Percentiles rank a stretch among this genome's conserved stretches.
These are phyloP conservation scores for Penicillium desertorum DNA, from an alignment of 495 filamentous ascomycete species.

Conservation along the genomic window DNA sequence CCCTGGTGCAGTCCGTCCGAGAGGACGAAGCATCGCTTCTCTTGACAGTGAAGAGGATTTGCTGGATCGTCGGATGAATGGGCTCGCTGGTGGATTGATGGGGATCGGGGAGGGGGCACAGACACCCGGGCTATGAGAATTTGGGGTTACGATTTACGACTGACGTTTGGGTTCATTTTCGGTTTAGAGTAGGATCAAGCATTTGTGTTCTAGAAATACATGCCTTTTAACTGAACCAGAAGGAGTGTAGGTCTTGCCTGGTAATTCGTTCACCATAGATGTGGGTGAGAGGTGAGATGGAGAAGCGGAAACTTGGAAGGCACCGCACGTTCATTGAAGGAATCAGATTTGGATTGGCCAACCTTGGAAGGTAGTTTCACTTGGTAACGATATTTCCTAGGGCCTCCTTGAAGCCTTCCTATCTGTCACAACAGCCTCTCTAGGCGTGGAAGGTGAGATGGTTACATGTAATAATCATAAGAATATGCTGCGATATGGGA, in stretches of 20 bases:
- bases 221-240: background rate
- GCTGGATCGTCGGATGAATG: conserved; percentile 80
- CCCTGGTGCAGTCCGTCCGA: conserved; percentile 23
- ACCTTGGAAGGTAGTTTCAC: no score
- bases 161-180: background rate
- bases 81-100: conserved; percentile 75
- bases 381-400: no score
- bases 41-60: conserved; percentile 83
- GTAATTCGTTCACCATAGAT: no score
- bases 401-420: no score
- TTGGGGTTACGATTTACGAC: conserved; percentile 18
- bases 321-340: no score
- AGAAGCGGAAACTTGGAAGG: no score
- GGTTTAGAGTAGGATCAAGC: background rate
- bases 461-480: background rate
- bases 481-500: no score
- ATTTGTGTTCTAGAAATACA: background rate
- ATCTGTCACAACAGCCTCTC: no score
- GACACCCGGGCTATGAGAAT: conserved; percentile 31
- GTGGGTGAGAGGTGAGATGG: no score
- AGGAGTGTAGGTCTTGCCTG: no score
- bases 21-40: conserved; percentile 64
- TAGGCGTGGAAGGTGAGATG: background rate
- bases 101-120: conserved; percentile 53
- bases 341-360: no score